Base-by-base conservation (phyloP, 805 yeast genomes). In the Starmerella etchellsii region DNA sequence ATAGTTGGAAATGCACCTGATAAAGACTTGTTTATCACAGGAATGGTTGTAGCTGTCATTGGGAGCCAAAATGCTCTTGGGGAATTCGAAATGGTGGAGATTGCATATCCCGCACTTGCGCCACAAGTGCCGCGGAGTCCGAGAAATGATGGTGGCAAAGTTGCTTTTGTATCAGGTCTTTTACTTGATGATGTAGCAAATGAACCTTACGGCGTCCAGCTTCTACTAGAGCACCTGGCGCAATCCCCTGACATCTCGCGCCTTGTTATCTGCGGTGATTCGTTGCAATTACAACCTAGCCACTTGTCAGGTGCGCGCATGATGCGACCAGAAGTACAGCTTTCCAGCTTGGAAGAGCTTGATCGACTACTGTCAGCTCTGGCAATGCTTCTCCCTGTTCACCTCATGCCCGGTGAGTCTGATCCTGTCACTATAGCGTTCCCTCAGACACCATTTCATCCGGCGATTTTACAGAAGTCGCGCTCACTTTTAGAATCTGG, bases 361-460 rank as follows among this genome's bases (percentile, higher is more conserved):
- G 88, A 82, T 50, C 51, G 56, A 9, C 74, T 78, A 51, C 49
- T 88, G 4, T 56, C 66, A 2, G 77, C 78, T 13, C 45, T 82
- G 1, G 61, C 77, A 2, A 58, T 66, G 7, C 65, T 79, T 2
- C 60, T 84, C 15, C 80, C 94, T 0, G 75, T 87, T 6, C 71
- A 78, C 32, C 52, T 91, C 2, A 68, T 91, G 76, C 94, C 98
- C 0, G 97, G 98, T 4, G 70, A 64, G 7, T 61, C 68, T 3
- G 98, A 91, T 57, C 95, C 96, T 0, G 76, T 83, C n/a, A 93
- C 81, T 46, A 30, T 70, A 15, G 72, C 87, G 37, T 60, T 84
- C 42, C 98, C 98, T 1, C 96, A 91, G 59, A 94, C 81, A 57
- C 81, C 94, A 2, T 56, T 91, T n/a, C 95, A 88, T 56, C 66